These are phyloP conservation scores for Amanita rimosa DNA, from an alignment of 768 basidiomycete genomes.

Conservation along the genomic window DNA sequence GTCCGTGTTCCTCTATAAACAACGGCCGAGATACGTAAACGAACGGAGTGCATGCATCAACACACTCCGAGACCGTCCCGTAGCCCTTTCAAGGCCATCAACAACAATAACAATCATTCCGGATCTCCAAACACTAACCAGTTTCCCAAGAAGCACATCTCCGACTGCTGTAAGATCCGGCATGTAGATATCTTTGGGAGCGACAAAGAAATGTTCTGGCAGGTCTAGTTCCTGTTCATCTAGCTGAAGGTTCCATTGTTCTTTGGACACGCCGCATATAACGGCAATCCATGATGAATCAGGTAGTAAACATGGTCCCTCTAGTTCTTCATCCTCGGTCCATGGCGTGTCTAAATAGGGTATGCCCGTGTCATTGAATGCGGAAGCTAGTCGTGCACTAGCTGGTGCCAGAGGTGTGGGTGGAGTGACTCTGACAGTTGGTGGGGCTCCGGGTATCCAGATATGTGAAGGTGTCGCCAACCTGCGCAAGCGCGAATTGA, in stretches of 20 bases:
- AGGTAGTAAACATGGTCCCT: conserved; percentile 40
- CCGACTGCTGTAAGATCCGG: conserved; percentile 67
- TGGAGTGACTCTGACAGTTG: conserved; percentile 26
- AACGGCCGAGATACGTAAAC: conserved; percentile 72
- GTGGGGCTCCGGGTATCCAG: conserved; percentile 48
- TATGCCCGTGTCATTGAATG: conserved; percentile 8
- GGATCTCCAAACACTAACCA: conserved; percentile 30
- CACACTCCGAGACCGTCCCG: conserved; percentile 72
- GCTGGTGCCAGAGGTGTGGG: conserved; percentile 4
- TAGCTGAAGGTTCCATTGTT: conserved; percentile 29
- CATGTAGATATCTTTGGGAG: conserved; percentile 72
- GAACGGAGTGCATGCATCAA: conserved; percentile 68
- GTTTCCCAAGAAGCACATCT: conserved; percentile 69
- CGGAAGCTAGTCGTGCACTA: background rate
- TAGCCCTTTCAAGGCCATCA: conserved; percentile 43
- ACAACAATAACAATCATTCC: background rate
- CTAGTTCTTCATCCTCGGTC: conserved; percentile 12
- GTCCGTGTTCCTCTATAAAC: conserved; percentile 74
- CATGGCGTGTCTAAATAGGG: background rate
- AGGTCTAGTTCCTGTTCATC: conserved; percentile 26
- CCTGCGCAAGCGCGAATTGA: conserved; percentile 16
- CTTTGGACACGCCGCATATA: conserved; percentile 64
- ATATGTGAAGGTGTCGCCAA: conserved; percentile 44
- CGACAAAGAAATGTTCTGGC: conserved; percentile 65
- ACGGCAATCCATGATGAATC: conserved; percentile 68